Conservation (phyloP, 2,329 filamentous ascomycete species). For the Fonsecaea nubica region DNA sequence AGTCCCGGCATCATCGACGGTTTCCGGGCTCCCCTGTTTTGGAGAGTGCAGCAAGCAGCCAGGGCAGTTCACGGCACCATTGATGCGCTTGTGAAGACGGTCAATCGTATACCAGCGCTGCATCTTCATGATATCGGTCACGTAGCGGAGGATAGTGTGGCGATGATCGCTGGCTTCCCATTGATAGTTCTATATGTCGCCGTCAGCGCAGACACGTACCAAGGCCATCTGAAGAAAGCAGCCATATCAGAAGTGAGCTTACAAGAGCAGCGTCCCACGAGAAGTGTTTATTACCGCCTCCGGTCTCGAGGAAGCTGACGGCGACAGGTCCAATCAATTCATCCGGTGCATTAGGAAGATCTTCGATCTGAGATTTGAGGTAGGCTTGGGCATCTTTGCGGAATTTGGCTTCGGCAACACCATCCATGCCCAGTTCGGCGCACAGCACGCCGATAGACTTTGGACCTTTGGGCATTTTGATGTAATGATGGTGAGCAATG, state of each 20-base stretch:
- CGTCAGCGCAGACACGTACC: background rate
- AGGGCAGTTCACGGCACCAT: slow-evolving; percentile 18
- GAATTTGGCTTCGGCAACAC: slow-evolving; percentile 8
- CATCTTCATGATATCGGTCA: slow-evolving; percentile 21
- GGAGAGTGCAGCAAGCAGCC: slow-evolving; percentile 22
- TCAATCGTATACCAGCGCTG: slow-evolving; percentile 27
- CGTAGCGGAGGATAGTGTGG: slow-evolving; percentile 13
- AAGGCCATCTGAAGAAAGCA: background rate
- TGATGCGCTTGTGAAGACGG: slow-evolving; percentile 17
- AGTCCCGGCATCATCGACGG: background rate
- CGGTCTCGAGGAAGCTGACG: slow-evolving; percentile 10
- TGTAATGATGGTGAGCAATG: slow-evolving; percentile 48
- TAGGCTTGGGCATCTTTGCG: slow-evolving; percentile 17
- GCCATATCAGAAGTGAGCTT: background rate
- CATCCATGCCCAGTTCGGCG: slow-evolving; percentile 23
- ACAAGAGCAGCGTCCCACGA: slow-evolving; percentile 17
- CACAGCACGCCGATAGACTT: slow-evolving; percentile 22
- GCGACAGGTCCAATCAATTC: slow-evolving; percentile 17
- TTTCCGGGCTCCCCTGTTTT: background rate
- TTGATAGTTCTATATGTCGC: slow-evolving; percentile 12
- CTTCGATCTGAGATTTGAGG: slow-evolving; percentile 14
- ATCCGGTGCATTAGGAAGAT: slow-evolving; percentile 19
- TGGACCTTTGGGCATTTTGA: slow-evolving; percentile 23
- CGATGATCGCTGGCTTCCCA: slow-evolving; percentile 24
- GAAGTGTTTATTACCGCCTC: slow-evolving; percentile 15